Percentiles rank a stretch among this genome's conserved stretches.
Conservation (phyloP, 2,329 filamentous ascomycete species). For the Scolecobasidium constrictum region DNA sequence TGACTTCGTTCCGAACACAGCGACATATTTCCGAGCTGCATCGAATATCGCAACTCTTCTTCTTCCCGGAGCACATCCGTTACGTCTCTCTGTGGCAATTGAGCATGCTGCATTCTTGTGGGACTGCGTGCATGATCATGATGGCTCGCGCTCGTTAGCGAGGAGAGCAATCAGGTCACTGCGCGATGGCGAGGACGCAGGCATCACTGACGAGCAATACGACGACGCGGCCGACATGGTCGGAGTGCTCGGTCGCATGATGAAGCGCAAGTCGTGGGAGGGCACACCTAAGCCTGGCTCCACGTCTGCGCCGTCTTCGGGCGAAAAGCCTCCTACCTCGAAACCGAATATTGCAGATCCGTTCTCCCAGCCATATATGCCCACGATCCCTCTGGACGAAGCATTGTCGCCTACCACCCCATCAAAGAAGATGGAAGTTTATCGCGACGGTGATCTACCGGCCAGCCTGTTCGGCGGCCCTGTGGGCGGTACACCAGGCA, state of each 20-base stretch:
- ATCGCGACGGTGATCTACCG: not conserved
- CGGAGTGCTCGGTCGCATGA: conserved; percentile 76
- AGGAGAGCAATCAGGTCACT: conserved; percentile 80
- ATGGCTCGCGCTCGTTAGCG: conserved; percentile 65
- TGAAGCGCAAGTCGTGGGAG: conserved; percentile 50
- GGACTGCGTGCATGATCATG: conserved; percentile 77
- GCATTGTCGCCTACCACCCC: conserved; percentile 4
- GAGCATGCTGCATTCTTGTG: conserved; percentile 91
- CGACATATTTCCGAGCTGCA: conserved; percentile 70
- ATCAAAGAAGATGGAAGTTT: not conserved
- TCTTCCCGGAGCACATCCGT: conserved; percentile 78
- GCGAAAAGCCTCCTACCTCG: conserved; percentile 1
- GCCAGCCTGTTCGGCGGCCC: not conserved
- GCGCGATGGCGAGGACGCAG: conserved; percentile 79
- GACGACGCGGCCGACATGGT: conserved; percentile 84
- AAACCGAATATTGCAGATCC: not conserved
- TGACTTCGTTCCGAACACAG: conserved; percentile 76
- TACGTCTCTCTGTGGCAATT: conserved; percentile 80
- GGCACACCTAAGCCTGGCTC: conserved; percentile 11
- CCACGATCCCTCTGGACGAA: not conserved
- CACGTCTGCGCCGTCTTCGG: not conserved
- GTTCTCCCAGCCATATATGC: not conserved
- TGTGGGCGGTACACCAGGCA: not conserved
- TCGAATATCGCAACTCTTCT: conserved; percentile 61
- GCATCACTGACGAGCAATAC: conserved; percentile 93